Evolutionary conservation across 257 asterid species (phyloP).

Genomic region (Rubia yunnanensis): DNA sequence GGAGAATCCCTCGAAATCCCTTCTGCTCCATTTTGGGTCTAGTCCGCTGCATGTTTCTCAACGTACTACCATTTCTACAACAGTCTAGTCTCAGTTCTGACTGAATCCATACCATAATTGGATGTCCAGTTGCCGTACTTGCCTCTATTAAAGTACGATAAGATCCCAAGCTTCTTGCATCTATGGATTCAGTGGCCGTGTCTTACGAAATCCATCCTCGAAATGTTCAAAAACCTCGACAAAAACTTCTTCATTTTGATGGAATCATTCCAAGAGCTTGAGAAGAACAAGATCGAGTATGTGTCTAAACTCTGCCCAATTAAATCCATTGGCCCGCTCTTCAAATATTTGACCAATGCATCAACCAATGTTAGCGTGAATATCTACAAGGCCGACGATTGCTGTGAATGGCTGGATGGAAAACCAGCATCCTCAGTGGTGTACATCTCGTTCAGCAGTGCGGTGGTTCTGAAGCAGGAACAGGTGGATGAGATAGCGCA

Average conservation of each 20-base stretch:
- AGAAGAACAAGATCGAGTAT: slow-evolving; percentile 13
- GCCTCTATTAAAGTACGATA: too few relatives aligned
- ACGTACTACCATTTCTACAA: slow-evolving; percentile 47
- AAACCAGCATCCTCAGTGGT: too few relatives aligned
- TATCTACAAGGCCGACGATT: slow-evolving; percentile 29
- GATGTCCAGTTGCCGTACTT: slow-evolving; percentile 19
- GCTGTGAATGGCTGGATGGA: slow-evolving; percentile 48
- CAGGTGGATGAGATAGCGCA: too few relatives aligned
- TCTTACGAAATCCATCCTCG: too few relatives aligned
- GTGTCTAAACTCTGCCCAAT: slow-evolving; percentile 41
- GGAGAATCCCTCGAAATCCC: slow-evolving; percentile 47
- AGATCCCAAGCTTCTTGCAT: too few relatives aligned
- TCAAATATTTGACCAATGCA: slow-evolving; percentile 15
- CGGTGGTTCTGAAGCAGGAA: too few relatives aligned
- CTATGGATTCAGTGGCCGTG: too few relatives aligned
- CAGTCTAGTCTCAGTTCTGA: slow-evolving; percentile 34
- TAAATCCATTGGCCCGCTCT: too few relatives aligned
- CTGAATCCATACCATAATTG: slow-evolving; percentile 27
- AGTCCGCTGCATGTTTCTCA: slow-evolving; percentile 56
- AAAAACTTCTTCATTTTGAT: too few relatives aligned
- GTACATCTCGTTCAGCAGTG: too few relatives aligned
- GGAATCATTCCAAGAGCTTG: too few relatives aligned
- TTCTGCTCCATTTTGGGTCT: slow-evolving; percentile 62
- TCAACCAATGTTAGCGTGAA: slow-evolving; percentile 23
- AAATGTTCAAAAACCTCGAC: too few relatives aligned